Evolutionary conservation across 371 early-diverging fungal genomes (phyloP), one percentile per base, ranked within the genome.

Genomic region (Mucor saturninus): DNA sequence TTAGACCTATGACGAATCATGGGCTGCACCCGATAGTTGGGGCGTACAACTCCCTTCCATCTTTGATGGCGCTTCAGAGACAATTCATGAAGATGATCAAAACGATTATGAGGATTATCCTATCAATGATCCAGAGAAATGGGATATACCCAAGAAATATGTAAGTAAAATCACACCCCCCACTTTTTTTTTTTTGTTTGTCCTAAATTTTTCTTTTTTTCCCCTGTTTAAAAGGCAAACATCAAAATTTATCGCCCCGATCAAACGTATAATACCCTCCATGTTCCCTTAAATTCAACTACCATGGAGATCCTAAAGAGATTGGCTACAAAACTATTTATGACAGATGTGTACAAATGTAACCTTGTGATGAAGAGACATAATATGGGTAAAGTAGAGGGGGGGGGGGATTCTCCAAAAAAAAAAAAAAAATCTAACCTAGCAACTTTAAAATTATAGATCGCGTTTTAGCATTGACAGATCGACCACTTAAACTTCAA

Each of bases 21-120:
- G 91, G 91, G 74, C 81, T 7, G 82, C 89, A 28, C 91, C 91
- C 39, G 91, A 90, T 54, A 88, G 88, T 42, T 90, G 91, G 91
- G 89, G 84, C 5, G 88, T 90, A 6, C 76, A 82, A 46, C 67
- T 70, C n/a, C 50, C 65, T 11, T 67, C 68, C 11, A 53, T 69
- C 7, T 54, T 62, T 26, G 48, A 59, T 4, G 58, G 39, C 11
- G 13, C 68, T 43, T 31, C 58, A 7, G 29, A 59, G 14, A 14
- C 62, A 6, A 9, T 65, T 4, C 62, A 54, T 15, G 76, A 75
- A 40, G 85, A 86, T 29, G 76, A 75, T 14, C 54, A 66, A 15
- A 56, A 65, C 38, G 80, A 80, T 42, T 85, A 75, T 54, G 83
- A 83, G 32, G 81, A 83, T 7, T 68, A 75, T 61, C 58, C 65